Evolutionary conservation across 306 rosid genomes (phyloP), one percentile per base, ranked within the genome.

Genomic region (Hippophae gyantsensis): DNA sequence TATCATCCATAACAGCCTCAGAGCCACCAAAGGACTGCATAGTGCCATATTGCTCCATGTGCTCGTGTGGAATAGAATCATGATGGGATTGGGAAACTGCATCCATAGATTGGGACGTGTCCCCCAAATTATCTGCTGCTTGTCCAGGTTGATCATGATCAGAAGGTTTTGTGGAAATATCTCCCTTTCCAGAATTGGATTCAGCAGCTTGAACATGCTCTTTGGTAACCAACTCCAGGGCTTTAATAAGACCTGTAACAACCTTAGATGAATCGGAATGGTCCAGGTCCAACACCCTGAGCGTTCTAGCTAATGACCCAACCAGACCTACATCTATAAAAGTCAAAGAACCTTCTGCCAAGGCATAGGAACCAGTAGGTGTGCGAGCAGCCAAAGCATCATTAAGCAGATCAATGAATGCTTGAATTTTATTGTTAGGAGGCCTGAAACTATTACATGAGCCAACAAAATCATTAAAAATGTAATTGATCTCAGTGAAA

Each of bases 331-430:
- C 86, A 76, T 90, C 97, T 68, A 90, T 81, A 73, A 90, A 90
- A 69, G 95, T 82, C 44, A 74, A 72, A 70, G 96, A 84, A 66
- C 94, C 96, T 78, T 90, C 97, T 5, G 92, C 71, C 5, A 94
- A 76, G 61, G 87, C 81, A 82, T 76, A 77, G 43, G 96, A 70
- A 58, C 97, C 96, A 76, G 96, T 66, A 63, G 94, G 94, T 7
- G 97, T 81, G 43, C 97, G 96, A 69, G 92, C 90, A 63, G 82
- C 82, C 70, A 90, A 80, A 64, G 81, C 82, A 77, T 87, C 97
- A 78, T 85, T 90, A 46, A 90, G 81, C 68, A 87, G 80, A 75
- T 90, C 97, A 64, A 86, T 81, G 72, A 74, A 87, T 53, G 87
- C 86, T 65, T 81, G 97, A 55, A 83, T 72, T 54, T 81, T 85